Base-by-base conservation (phyloP, 176 grass and related monocot genomes). In the Guadua angustifolia region DNA sequence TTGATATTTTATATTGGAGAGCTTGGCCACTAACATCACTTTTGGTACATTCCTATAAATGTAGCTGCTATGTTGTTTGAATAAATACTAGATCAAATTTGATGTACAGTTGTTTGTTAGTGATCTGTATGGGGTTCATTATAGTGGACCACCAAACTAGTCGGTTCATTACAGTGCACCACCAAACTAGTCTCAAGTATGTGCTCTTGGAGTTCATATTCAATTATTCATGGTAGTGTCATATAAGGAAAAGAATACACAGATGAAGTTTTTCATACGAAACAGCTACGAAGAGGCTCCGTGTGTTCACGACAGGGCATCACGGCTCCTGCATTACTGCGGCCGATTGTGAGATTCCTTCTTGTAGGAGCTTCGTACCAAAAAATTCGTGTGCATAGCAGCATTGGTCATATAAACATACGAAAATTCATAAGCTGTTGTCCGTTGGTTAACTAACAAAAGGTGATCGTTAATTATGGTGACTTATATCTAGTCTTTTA, bases 351-450 rank as follows among this genome's bases (percentile, higher is more conserved):
- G 29, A 29, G 29, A 29, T 29, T 29, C 29, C 29, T 29, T 29
- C 29, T 29, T 29, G 29, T 29, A 29, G 29, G 29, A 29, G 29
- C 29, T 29, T 29, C 29, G 29, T 29, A 29, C 29, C 29, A 29
- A 29, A 29, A 29, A 29, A 29, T 29, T 29, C 29, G 29, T 29
- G 29, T 29, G 29, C 29, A 29, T 29, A 29, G 29, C 29, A 29
- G 29, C 29, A 1, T 29, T 29, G 29, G 29, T 47, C 51, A 78
- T 58, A 59, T 36, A 78, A 71, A 42, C 42, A 16, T 39, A 70
- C 19, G n/a, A 43, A 77, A 77, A 69, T 85, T 67, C 14, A 71
- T 61, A 47, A 49, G 35, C 45, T 73, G 45, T 43, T 75, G 66
- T 40, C 57, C 73, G 10, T 9, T 80, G 15, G 77, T 65, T 86